These are phyloP conservation scores for Enterospora canceri DNA, from an alignment of 371 early-diverging fungal genomes.

Conservation along the genomic window DNA sequence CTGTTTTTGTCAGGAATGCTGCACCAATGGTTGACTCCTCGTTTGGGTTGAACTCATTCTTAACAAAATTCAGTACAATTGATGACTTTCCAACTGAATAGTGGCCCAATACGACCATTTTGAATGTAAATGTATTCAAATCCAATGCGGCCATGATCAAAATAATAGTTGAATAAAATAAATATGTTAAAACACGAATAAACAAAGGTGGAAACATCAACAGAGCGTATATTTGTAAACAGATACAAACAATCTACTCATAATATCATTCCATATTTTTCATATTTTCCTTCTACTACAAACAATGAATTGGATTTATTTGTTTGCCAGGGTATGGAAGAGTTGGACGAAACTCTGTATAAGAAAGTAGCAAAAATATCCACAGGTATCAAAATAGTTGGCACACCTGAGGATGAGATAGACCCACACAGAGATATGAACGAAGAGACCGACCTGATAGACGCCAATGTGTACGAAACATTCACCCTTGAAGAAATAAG, in stretches of 20 bases:
- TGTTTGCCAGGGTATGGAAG: slow-evolving; percentile 11
- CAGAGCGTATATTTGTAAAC: not conserved
- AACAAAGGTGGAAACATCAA: not conserved
- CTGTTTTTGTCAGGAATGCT: slow-evolving; percentile 84
- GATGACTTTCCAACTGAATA: slow-evolving; percentile 57
- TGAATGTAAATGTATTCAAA: slow-evolving; percentile 48
- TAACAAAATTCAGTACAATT: slow-evolving; percentile 67
- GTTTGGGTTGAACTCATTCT: slow-evolving; percentile 83
- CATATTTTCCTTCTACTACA: too few relatives aligned
- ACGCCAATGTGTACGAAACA: slow-evolving; percentile 62
- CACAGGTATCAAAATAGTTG: slow-evolving; percentile 46
- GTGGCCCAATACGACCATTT: slow-evolving; percentile 56
- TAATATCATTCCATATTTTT: not conserved
- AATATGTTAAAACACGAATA: not conserved
- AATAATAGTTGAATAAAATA: not conserved
- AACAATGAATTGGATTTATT: slow-evolving; percentile 1
- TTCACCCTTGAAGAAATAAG: slow-evolving; percentile 67
- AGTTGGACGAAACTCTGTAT: slow-evolving; percentile 30
- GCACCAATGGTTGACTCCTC: slow-evolving; percentile 99
- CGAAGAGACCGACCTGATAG: slow-evolving; percentile 57
- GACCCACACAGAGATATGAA: slow-evolving; percentile 6
- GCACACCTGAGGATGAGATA: slow-evolving; percentile 48
- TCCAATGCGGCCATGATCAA: not conserved
- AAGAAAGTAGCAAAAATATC: slow-evolving; percentile 35
- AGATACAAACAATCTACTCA: not conserved